These are phyloP conservation scores for Trypanosoma vivax DNA, from an alignment of 208 protist species.

Conservation along the genomic window DNA sequence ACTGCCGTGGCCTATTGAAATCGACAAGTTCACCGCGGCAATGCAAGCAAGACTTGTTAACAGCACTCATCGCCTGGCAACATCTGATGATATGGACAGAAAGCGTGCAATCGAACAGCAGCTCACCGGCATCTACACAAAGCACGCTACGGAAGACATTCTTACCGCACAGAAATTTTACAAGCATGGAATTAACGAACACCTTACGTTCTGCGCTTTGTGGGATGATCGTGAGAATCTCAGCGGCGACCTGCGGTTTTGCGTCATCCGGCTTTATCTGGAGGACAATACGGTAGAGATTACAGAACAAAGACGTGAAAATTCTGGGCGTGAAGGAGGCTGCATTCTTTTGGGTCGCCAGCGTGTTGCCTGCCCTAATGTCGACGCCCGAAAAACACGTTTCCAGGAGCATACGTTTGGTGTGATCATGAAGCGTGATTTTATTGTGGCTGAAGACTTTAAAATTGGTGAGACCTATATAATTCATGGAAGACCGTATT, in stretches of 20 bases:
- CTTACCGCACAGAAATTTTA: conserved; percentile 79
- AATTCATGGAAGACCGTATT: conserved; percentile 81
- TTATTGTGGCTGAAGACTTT: conserved; percentile 67
- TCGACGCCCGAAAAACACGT: conserved; percentile 34
- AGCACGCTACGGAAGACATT: conserved; percentile 82
- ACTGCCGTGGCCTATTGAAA: conserved; percentile 37
- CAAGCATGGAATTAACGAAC: conserved; percentile 81
- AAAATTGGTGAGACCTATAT: conserved; percentile 77
- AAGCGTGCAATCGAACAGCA: conserved; percentile 81
- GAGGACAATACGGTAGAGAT: conserved; percentile 82
- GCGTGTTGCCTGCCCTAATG: conserved; percentile 48
- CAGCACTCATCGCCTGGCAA: conserved; percentile 39
- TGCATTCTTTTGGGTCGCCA: conserved; percentile 70
- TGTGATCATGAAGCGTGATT: conserved; percentile 80
- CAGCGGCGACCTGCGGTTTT: conserved; percentile 77
- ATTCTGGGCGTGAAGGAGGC: conserved; percentile 62
- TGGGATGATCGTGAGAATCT: conserved; percentile 86
- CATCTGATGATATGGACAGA: conserved; percentile 82
- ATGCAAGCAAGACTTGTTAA: conserved; percentile 15
- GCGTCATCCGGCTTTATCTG: conserved; percentile 63
- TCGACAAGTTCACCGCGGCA: conserved; percentile 28
- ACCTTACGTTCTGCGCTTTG: conserved; percentile 77
- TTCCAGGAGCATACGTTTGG: conserved; percentile 87
- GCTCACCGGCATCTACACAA: conserved; percentile 82
- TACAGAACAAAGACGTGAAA: conserved; percentile 55